Evolutionary conservation across 2,329 filamentous ascomycete genomes (phyloP), one percentile per base, ranked within the genome.

Genomic region (Aspergillus bombycis): DNA sequence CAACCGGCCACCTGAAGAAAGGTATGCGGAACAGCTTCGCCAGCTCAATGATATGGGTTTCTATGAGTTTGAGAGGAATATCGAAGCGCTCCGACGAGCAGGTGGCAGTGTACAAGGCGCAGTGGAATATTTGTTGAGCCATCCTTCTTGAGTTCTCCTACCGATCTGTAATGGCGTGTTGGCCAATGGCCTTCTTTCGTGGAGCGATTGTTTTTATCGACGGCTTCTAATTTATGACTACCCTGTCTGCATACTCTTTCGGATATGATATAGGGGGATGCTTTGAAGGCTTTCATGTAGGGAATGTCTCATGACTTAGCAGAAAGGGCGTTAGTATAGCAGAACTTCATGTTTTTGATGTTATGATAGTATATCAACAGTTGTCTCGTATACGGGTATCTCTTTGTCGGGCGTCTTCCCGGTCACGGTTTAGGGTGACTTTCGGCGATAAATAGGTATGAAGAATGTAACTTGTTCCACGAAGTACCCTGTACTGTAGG

Each of bases 31-130:
- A 36, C 94, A 99, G 79, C 83, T 99, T 57, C 85, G 93, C 64
- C 93, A 98, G 80, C 82, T 99, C 66, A 99, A 99, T 77, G 95
- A 98, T 69, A 99, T 99, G 95, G 95, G 95, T 3, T 99, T 99
- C 80, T 97, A 89, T 76, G 94, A 99, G 75, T 99, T 98, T 74
- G 94, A 99, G 58, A 84, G 91, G 70, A 99, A 99, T 71, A 88
- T 99, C 36, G 89, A 91, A 61, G 95, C 95, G 6, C 81, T 99
- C 73, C 86, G 94, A 77, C 87, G 94, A 72, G 92, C 92, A 64
- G 95, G 95, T 10, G 95, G 95, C 12, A 97, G 92, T 76, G 95
- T 98, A 46, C 93, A 98, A 77, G 95, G 94, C 12, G 95, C 79
- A 3, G 73, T 80, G 57, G 78, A 80, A 56, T 79, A 79, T 68